Percentiles rank a stretch among this genome's conserved stretches.
These are phyloP conservation scores for Fagopyrum tataricum DNA, from an alignment of 148 eudicot species.

Conservation along the genomic window DNA sequence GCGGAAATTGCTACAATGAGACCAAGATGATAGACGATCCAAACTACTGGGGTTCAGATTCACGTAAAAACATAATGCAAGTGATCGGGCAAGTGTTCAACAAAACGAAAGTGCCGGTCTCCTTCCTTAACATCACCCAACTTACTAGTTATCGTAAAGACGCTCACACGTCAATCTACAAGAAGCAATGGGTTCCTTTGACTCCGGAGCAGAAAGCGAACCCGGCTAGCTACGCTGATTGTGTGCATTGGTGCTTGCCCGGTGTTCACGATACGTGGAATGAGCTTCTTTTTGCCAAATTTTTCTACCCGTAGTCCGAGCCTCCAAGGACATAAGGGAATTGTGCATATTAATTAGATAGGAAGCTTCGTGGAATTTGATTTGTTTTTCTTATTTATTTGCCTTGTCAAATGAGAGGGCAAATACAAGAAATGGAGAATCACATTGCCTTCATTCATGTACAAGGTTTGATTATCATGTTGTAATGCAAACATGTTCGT, in stretches of 20 bases:
- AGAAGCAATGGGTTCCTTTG: conserved; percentile 72
- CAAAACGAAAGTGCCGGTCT: conserved; percentile 45
- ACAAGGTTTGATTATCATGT: no score
- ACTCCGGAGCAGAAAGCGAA: conserved; percentile 72
- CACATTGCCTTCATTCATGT: no score
- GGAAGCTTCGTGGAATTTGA: no score
- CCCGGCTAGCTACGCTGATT: conserved; percentile 80
- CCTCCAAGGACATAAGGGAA: no score
- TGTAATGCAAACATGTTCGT: no score
- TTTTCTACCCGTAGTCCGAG: conserved; percentile 8
- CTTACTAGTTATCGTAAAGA: conserved; percentile 73
- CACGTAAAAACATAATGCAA: conserved; percentile 54
- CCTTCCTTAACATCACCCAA: conserved; percentile 85
- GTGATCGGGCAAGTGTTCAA: conserved; percentile 60
- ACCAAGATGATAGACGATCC: conserved; percentile 60
- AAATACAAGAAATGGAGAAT: no score
- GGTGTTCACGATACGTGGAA: conserved; percentile 95
- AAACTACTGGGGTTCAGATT: conserved; percentile 71
- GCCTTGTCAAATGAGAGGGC: no score
- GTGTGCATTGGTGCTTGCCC: conserved; percentile 92
- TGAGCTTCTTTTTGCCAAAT: conserved; percentile 54
- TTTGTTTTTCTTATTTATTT: no score
- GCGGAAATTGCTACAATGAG: conserved; percentile 73
- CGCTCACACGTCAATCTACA: conserved; percentile 87
- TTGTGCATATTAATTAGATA: no score